Conservation (phyloP, 352 stramenopile genomes). For the Phytophthora uliginosa region DNA sequence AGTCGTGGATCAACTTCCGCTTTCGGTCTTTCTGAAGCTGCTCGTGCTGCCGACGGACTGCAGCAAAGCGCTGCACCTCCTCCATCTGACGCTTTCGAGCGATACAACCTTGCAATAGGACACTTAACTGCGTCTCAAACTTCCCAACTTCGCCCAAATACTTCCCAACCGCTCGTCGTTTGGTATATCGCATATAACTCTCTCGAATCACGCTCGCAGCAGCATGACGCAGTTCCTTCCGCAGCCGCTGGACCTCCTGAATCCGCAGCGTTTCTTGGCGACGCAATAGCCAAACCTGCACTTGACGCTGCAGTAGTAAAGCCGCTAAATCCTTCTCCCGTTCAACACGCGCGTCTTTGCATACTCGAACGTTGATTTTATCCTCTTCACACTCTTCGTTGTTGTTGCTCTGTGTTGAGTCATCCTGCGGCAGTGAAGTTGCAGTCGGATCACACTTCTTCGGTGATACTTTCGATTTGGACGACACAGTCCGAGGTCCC, state of each 20-base stretch:
- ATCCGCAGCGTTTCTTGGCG: constrained; percentile 16
- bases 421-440: neutral
- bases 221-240: constrained; percentile 17
- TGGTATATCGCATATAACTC: constrained; percentile 22
- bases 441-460: constrained; percentile 1
- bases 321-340: constrained; percentile 22
- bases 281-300: constrained; percentile 39
- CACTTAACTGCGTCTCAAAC: constrained; percentile 20
- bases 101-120: constrained; percentile 14
- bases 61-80: constrained; percentile 17
- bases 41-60: constrained; percentile 12
- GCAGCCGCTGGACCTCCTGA: constrained; percentile 23
- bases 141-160: constrained; percentile 25
- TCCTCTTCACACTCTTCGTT: constrained; percentile 5
- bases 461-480: constrained; percentile 12
- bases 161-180: constrained; percentile 21
- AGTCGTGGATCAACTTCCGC: constrained; percentile 7
- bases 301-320: constrained; percentile 26
- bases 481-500: neutral
- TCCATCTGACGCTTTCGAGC: constrained; percentile 30
- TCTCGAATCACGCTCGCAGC: constrained; percentile 25
- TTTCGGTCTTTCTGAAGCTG: constrained; percentile 11
- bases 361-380: neutral
- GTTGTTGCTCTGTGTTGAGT: constrained; percentile 19
- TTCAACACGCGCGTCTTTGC: neutral